Conservation (phyloP, 352 stramenopile genomes). For the Pythium coloratum region DNA sequence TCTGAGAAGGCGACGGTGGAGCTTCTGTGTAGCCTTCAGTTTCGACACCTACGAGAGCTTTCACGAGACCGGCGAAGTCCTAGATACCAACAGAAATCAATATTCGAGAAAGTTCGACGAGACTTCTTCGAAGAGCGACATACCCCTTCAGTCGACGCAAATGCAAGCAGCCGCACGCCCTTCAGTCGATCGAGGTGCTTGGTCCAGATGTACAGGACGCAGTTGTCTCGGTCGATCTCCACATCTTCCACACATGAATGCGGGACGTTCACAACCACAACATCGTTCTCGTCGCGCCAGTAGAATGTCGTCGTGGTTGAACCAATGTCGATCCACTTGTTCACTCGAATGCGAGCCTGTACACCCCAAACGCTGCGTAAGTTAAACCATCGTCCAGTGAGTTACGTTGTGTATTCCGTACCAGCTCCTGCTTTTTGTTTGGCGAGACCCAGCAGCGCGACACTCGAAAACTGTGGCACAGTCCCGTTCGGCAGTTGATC, state of each 20-base stretch:
- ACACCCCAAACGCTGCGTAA: neutral
- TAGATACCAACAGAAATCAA: neutral
- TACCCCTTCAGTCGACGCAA: constrained; percentile 21
- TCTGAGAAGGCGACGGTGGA: neutral
- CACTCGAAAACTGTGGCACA: constrained; percentile 28
- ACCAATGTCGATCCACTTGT: constrained; percentile 59
- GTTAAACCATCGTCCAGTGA: too few species aligned
- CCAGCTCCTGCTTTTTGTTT: constrained; percentile 25
- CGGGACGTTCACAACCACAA: constrained; percentile 56
- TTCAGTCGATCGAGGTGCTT: constrained; percentile 31
- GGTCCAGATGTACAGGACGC: constrained; percentile 34
- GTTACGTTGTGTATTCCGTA: neutral
- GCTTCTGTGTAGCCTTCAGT: constrained; percentile 26
- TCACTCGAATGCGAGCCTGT: constrained; percentile 42
- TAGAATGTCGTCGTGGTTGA: constrained; percentile 52
- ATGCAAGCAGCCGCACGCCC: constrained; percentile 29
- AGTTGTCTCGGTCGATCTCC: constrained; percentile 35
- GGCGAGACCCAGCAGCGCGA: constrained; percentile 33
- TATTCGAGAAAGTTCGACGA: neutral
- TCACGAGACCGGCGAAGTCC: constrained; percentile 30
- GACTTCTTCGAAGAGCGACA: neutral
- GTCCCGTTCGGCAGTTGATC: constrained; percentile 28
- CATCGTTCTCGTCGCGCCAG: constrained; percentile 36
- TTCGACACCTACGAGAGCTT: constrained; percentile 25
- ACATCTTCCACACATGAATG: constrained; percentile 44